These are phyloP conservation scores for Malassezia brasiliensis DNA, from an alignment of 1,284 basidiomycete genomes.

Conservation along the genomic window DNA sequence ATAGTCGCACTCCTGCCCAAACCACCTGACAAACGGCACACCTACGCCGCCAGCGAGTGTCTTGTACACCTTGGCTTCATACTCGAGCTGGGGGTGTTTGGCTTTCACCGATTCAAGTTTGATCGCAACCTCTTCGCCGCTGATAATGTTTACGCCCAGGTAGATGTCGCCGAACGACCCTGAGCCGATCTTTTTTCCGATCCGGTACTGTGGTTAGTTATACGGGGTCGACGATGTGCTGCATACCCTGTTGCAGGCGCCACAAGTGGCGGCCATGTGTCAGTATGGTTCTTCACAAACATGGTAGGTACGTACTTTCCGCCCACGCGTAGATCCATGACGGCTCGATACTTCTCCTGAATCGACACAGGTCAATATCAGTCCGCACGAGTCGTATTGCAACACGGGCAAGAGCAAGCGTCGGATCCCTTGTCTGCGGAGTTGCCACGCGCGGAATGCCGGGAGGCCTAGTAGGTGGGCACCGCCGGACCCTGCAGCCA, in stretches of 20 bases:
- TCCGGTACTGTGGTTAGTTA: conserved; percentile 54
- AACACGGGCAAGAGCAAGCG: conserved; percentile 5
- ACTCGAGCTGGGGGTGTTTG: conserved; percentile 99
- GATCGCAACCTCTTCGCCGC: conserved; percentile 99
- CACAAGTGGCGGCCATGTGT: not conserved
- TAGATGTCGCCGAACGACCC: conserved; percentile 99
- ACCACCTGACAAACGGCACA: conserved; percentile 96
- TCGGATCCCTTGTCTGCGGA: not conserved
- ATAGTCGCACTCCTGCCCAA: conserved; percentile 97
- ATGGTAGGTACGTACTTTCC: conserved; percentile 16
- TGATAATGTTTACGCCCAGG: conserved; percentile 98
- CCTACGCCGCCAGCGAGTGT: conserved; percentile 95
- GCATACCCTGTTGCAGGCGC: conserved; percentile 12
- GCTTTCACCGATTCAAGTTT: conserved; percentile 99
- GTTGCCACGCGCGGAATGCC: not conserved
- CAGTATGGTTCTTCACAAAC: not conserved
- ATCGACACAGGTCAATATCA: not conserved
- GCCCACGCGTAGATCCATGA: conserved; percentile 18
- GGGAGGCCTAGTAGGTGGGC: not conserved
- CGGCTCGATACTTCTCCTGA: not conserved
- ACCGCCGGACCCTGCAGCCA: not conserved
- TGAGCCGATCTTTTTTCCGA: conserved; percentile 99
- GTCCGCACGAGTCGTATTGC: not conserved
- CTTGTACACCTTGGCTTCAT: conserved; percentile 61
- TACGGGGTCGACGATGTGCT: not conserved